These are phyloP conservation scores for Hirsutella minnesotensis DNA, from an alignment of 2,329 filamentous ascomycete genomes.

Conservation along the genomic window DNA sequence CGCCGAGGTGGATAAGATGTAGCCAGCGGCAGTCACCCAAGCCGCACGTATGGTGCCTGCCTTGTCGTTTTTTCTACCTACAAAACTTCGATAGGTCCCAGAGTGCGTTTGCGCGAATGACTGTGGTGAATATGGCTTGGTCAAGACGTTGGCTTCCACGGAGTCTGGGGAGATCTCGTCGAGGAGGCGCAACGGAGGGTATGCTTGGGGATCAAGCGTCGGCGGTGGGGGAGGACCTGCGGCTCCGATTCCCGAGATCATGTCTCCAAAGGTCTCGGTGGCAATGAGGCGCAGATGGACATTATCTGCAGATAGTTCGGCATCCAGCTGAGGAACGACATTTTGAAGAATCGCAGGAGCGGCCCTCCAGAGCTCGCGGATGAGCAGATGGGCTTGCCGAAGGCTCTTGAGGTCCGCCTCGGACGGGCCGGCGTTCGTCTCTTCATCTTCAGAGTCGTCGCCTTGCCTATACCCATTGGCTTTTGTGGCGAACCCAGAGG, in stretches of 20 bases:
- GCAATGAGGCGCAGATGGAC: conserved; percentile 75
- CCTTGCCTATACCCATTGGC: conserved; percentile 45
- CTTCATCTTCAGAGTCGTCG: conserved; percentile 55
- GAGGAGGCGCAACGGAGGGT: conserved; percentile 61
- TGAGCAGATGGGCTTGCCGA: conserved; percentile 75
- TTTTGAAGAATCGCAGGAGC: conserved; percentile 81
- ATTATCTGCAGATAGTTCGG: conserved; percentile 84
- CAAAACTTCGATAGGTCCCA: conserved; percentile 69
- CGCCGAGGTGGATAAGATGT: conserved; percentile 83
- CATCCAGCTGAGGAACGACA: conserved; percentile 86
- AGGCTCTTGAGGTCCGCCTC: conserved; percentile 81
- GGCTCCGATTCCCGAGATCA: conserved; percentile 86
- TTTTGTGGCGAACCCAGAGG: conserved; percentile 48
- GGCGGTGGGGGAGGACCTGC: conserved; percentile 69
- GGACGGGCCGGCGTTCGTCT: conserved; percentile 48
- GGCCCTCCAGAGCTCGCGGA: conserved; percentile 89
- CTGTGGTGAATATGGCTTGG: conserved; percentile 74
- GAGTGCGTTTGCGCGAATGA: conserved; percentile 79
- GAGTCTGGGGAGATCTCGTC: conserved; percentile 39
- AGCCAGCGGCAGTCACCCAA: conserved; percentile 75
- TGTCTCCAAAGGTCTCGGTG: conserved; percentile 88
- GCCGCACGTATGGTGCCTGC: conserved; percentile 68
- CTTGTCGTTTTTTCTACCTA: conserved; percentile 80
- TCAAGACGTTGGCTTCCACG: conserved; percentile 50
- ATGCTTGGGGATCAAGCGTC: conserved; percentile 67